phyloP scores from a whole-genome alignment of 495 filamentous ascomycete genomes.

The Trypethelium eluteriae region DNA sequence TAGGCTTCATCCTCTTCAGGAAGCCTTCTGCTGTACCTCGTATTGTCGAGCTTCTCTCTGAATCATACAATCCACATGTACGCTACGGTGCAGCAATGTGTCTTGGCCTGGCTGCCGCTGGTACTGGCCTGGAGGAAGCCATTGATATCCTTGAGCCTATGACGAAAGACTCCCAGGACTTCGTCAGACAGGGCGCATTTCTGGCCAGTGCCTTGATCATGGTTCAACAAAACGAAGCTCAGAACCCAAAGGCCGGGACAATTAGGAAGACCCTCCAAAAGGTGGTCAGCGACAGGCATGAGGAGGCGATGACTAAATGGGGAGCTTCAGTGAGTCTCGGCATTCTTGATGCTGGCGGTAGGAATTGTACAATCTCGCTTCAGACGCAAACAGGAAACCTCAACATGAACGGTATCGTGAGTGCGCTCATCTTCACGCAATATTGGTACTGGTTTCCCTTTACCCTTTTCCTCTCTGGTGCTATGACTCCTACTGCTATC shows the following conservation, averaged over 20 bases:
- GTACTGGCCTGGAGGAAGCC: conserved; percentile 92
- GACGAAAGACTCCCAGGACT: conserved; percentile 99
- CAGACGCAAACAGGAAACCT: conserved; percentile 97
- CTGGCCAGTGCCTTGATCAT: conserved; percentile 95
- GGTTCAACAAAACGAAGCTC: conserved; percentile 81
- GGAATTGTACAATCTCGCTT: conserved; percentile 95
- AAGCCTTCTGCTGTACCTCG: conserved; percentile 95
- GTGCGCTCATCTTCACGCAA: conserved; percentile 96
- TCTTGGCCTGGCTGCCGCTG: conserved; percentile 93
- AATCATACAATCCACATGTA: conserved; percentile 98
- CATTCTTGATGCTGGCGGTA: conserved; percentile 96
- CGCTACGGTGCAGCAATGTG: conserved; percentile 98
- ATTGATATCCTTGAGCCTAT: conserved; percentile 96
- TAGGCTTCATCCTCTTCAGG: conserved; percentile 97
- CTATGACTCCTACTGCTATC: conserved; percentile 88
- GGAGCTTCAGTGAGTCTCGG: conserved; percentile 88
- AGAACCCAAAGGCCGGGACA: conserved; percentile 61
- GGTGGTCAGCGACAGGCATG: conserved; percentile 88
- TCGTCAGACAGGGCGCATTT: conserved; percentile 94
- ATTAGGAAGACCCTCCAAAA: conserved; percentile 58
- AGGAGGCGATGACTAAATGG: conserved; percentile 99
- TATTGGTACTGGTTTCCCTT: conserved; percentile 99
- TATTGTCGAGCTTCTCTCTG: conserved; percentile 97
- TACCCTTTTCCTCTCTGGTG: conserved; percentile 91
- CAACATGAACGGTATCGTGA: conserved; percentile 95